Evolutionary conservation across 805 yeast genomes (phyloP).

Genomic region (Hanseniaspora clermontiae): DNA sequence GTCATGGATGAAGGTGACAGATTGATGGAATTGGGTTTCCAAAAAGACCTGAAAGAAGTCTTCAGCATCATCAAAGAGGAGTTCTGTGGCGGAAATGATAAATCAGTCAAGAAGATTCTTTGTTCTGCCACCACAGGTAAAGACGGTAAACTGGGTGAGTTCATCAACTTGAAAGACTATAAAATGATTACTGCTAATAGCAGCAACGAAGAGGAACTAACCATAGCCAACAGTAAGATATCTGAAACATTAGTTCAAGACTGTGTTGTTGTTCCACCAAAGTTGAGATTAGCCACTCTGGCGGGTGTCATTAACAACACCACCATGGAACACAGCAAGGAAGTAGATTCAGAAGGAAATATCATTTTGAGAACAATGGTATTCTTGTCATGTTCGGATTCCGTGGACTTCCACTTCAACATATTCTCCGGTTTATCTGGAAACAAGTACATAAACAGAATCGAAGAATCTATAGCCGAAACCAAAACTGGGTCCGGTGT

Average conservation of each 20-base stretch:
- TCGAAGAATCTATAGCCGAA: conserved; percentile 24
- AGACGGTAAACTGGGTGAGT: conserved; percentile 68
- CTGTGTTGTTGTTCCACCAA: conserved; percentile 80
- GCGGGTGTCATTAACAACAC: conserved; percentile 50
- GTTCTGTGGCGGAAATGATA: conserved; percentile 45
- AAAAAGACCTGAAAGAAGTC: conserved; percentile 76
- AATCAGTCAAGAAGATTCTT: conserved; percentile 56
- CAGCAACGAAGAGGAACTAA: conserved; percentile 34
- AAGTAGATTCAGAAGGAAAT: conserved; percentile 15
- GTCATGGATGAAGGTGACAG: conserved; percentile 94
- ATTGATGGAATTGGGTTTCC: conserved; percentile 90
- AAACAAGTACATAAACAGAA: conserved; percentile 5
- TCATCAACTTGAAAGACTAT: conserved; percentile 54
- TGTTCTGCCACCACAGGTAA: conserved; percentile 88
- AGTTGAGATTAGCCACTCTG: conserved; percentile 71
- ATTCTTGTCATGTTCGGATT: conserved; percentile 85
- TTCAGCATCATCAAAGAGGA: conserved; percentile 43
- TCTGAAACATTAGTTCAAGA: conserved; percentile 86
- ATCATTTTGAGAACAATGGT: conserved; percentile 52
- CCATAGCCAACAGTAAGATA: conserved; percentile 8
- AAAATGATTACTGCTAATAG: conserved; percentile 43
- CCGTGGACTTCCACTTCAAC: conserved; percentile 86
- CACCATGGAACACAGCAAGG: conserved; percentile 23
- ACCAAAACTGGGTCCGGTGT: conserved; percentile 23
- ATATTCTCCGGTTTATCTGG: conserved; percentile 37